These are phyloP conservation scores for Mucor circinelloides DNA, from an alignment of 371 early-diverging fungal species.

Conservation along the genomic window DNA sequence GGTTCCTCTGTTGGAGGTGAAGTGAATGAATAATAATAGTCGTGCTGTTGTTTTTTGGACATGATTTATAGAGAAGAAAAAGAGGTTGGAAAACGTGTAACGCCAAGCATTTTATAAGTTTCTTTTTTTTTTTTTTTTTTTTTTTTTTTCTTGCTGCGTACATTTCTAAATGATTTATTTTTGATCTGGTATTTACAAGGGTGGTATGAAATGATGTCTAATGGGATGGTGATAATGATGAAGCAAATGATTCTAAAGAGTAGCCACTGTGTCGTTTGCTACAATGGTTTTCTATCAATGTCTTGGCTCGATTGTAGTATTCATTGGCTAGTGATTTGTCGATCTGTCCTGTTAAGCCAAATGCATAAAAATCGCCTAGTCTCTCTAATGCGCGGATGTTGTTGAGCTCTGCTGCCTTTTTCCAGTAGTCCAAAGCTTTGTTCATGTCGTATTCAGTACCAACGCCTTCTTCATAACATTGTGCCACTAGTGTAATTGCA, in stretches of 20 bases:
- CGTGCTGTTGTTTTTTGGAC: constrained; percentile 29
- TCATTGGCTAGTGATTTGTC: constrained; percentile 5
- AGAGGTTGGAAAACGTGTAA: not conserved
- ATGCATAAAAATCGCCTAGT: constrained; percentile 30
- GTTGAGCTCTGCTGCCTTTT: constrained; percentile 32
- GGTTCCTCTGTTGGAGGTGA: constrained; percentile 18
- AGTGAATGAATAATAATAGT: constrained; percentile 34
- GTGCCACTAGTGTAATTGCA: constrained; percentile 19
- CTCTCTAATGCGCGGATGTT: constrained; percentile 23
- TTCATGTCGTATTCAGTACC: constrained; percentile 18
- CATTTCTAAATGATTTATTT: not conserved
- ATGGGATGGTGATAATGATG: not conserved
- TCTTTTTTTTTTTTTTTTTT: not conserved
- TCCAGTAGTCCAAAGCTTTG: constrained; percentile 33
- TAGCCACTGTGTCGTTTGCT: not conserved
- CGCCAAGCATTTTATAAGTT: constrained; percentile 5
- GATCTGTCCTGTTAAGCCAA: constrained; percentile 23
- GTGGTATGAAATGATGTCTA: not conserved
- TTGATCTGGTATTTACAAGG: not conserved
- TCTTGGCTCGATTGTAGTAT: constrained; percentile 10
- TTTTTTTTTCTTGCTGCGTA: not conserved
- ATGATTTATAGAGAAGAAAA: constrained; percentile 5
- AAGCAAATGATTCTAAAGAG: not conserved
- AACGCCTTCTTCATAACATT: constrained; percentile 29
- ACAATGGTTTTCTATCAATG: not conserved